phyloP scores from a whole-genome alignment of 1,284 basidiomycete species.

The Moniliella sp. region DNA sequence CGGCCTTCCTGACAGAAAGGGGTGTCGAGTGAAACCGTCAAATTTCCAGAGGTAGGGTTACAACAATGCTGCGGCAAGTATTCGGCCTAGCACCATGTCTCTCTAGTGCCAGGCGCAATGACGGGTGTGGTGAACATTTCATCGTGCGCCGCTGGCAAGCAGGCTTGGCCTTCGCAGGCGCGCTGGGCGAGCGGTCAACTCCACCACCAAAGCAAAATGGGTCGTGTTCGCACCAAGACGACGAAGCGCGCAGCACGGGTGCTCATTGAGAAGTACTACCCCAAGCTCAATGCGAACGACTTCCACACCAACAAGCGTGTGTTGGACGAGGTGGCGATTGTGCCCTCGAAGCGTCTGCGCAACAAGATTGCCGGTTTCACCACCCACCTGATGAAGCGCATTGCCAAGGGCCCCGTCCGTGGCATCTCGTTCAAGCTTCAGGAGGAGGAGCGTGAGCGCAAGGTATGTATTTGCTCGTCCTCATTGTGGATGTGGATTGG shows the following conservation, averaged over 20 bases:
- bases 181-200: too few relatives aligned
- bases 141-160: too few relatives aligned
- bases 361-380: conserved; percentile 99
- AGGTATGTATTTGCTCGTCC: conserved; percentile 39
- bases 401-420: conserved; percentile 93
- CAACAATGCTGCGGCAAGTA: too few relatives aligned
- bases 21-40: too few relatives aligned
- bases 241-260: conserved; percentile 97
- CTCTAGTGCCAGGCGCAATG: too few relatives aligned
- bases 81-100: too few relatives aligned
- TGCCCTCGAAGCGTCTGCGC: conserved; percentile 92
- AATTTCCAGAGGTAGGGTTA: too few relatives aligned
- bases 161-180: too few relatives aligned
- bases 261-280: conserved; percentile 96
- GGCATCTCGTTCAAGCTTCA: conserved; percentile 99
- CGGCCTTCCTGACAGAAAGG: too few relatives aligned
- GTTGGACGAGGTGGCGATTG: conserved; percentile 76
- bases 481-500: background rate
- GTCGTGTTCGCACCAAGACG: conserved; percentile 98
- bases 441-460: conserved; percentile 97
- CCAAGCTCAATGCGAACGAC: conserved; percentile 15
- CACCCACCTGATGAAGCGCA: conserved; percentile 99
- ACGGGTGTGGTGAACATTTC: too few relatives aligned
- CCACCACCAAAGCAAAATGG: conserved; percentile 40
- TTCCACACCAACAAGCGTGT: conserved; percentile 84